Base-by-base conservation (phyloP, 805 yeast genomes). In the Sugiyamaella qingdaonensis region DNA sequence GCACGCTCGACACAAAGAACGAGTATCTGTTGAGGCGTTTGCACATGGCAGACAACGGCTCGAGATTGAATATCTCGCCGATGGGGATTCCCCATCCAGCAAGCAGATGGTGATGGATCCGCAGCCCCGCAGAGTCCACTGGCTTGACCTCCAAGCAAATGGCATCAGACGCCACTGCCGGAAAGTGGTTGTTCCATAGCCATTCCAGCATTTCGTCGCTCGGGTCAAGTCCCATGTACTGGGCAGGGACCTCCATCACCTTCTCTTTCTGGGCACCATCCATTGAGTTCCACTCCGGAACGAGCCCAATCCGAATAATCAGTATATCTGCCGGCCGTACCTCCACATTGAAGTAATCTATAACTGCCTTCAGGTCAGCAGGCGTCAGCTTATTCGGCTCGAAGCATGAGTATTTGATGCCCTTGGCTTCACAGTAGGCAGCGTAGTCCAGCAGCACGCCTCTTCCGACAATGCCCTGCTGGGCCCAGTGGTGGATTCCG, bases 81-180 rank as follows among this genome's bases (percentile, higher is more conserved):
- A 69, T 60, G 24, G 68, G 63, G 24, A 68, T 58, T 16, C 73
- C 73, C 72, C 72, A 69, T 36, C 72, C 66, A 4, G 69, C 61
- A 16, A 66, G 53, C 24, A 64, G 35, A 32, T 43, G 48, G 14
- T 55, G 52, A 37, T 58, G 62, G 9, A 54, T 27, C 34, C 43
- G 11, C 18, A 55, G 50, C 13, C 35, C 42, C 2, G 32, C 35
- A 54, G 54, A 2, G 68, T 42, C 53, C n/a, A 43, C 19, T 11
- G 56, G 69, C 58, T 55, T 59, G 5, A 61, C 61, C 45, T 66
- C 69, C 16, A 64, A 59, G 21, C 62, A 57, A 11, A 66, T 59
- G 13, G 65, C 56, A 50, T 66, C 69, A 8, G 64, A 56, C 18
- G 68, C 70, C 16, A 66, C 62, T n/a, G 64, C 64, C 18, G 64